These are phyloP conservation scores for Fistulifera solaris DNA, from an alignment of 108 stramenopile genomes.

Conservation along the genomic window DNA sequence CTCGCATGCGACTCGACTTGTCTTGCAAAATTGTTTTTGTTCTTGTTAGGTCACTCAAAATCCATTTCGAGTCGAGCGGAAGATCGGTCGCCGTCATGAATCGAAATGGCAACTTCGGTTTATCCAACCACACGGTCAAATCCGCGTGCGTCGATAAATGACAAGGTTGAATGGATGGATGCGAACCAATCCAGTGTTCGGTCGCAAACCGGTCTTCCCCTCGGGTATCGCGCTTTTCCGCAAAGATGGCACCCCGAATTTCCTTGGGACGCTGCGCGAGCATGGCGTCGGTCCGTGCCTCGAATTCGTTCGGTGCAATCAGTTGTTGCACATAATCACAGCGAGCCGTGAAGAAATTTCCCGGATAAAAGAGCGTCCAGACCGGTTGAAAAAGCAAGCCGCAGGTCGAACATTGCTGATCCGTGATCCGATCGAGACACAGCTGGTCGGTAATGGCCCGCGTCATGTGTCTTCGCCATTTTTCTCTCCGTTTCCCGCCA, in stretches of 20 bases:
- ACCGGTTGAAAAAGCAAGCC: slow-evolving; percentile 33
- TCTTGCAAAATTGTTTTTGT: slow-evolving; percentile 8
- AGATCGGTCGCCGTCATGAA: slow-evolving; percentile 28
- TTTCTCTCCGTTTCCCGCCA: background rate
- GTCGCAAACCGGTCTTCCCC: slow-evolving; percentile 33
- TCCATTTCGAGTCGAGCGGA: slow-evolving; percentile 18
- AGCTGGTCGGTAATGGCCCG: background rate
- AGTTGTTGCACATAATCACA: slow-evolving; percentile 34
- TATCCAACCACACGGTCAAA: slow-evolving; percentile 3
- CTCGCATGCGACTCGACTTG: slow-evolving; percentile 25
- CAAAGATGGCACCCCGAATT: background rate
- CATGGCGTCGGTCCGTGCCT: slow-evolving; percentile 12
- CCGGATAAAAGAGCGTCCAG: slow-evolving; percentile 38
- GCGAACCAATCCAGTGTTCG: slow-evolving; percentile 47
- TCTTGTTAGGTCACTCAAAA: slow-evolving; percentile 6
- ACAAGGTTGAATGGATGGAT: slow-evolving; percentile 36
- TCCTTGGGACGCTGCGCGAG: background rate
- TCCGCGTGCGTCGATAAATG: slow-evolving; percentile 7
- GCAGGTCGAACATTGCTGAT: slow-evolving; percentile 25
- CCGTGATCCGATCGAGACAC: background rate
- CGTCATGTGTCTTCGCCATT: slow-evolving; percentile 1
- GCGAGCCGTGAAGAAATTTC: slow-evolving; percentile 42
- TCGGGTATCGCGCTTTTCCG: slow-evolving; percentile 24
- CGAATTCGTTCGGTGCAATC: slow-evolving; percentile 29
- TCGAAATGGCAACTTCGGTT: slow-evolving; percentile 14